A percentile compares a stretch with the other conserved stretches of the same genome.
Evolutionary conservation across 2,329 filamentous ascomycete genomes (phyloP).

Genomic region (Tolypocladium endophyticum): DNA sequence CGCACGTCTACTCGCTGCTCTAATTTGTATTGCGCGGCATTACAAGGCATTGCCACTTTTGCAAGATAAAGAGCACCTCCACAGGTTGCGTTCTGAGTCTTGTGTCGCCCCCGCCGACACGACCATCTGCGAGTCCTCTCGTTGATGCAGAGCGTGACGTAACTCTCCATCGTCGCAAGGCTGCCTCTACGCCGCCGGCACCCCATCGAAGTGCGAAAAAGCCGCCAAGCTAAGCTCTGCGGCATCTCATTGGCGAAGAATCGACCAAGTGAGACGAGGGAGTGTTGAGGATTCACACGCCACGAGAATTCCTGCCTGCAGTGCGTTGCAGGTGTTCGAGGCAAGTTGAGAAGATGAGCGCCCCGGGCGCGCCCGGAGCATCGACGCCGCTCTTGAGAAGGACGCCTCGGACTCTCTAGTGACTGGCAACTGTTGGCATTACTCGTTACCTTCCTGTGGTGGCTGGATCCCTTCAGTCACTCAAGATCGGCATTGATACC

Average conservation of each 20-base stretch:
- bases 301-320: background rate
- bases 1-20: background rate
- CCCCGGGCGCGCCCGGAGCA: background rate
- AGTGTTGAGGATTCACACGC: background rate
- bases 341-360: background rate
- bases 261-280: background rate
- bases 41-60: background rate
- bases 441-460: background rate
- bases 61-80: background rate
- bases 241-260: background rate
- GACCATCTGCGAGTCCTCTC: background rate
- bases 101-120: background rate
- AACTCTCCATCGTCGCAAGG: background rate
- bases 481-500: too few relatives aligned
- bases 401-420: background rate
- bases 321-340: background rate
- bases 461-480: too few relatives aligned
- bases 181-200: background rate
- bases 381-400: background rate
- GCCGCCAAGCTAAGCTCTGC: background rate
- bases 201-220: background rate
- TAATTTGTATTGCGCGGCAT: too few relatives aligned
- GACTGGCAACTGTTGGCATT: background rate
- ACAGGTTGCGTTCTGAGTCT: background rate
- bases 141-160: background rate